These are phyloP conservation scores for Beauveria brongniartii DNA, from an alignment of 2,329 filamentous ascomycete species.

Conservation along the genomic window DNA sequence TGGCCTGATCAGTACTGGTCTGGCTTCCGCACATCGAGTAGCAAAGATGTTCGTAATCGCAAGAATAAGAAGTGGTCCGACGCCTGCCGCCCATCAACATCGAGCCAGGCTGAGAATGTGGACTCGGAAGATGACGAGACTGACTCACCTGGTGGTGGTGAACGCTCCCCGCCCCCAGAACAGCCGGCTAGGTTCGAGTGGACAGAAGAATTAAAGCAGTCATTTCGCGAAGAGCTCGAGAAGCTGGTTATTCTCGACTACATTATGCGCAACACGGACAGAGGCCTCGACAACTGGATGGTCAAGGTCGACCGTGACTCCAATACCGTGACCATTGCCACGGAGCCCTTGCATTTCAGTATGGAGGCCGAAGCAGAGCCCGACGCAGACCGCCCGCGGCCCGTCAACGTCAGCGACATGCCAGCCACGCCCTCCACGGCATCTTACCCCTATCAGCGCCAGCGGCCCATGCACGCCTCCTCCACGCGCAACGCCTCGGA, in stretches of 20 bases:
- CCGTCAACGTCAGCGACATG: slow-evolving; percentile 44
- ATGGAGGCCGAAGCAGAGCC: slow-evolving; percentile 39
- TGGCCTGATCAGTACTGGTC: slow-evolving; percentile 86
- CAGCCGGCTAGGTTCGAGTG: slow-evolving; percentile 60
- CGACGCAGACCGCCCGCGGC: slow-evolving; percentile 49
- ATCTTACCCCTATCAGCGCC: slow-evolving; percentile 63
- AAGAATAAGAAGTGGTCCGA: slow-evolving; percentile 70
- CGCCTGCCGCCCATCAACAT: slow-evolving; percentile 60
- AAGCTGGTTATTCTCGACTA: slow-evolving; percentile 97
- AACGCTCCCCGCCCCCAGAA: slow-evolving; percentile 43
- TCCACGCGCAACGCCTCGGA: slow-evolving; percentile 41
- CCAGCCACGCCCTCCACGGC: slow-evolving; percentile 32
- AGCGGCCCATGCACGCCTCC: slow-evolving; percentile 76
- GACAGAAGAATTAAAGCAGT: slow-evolving; percentile 82
- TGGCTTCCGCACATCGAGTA: slow-evolving; percentile 51
- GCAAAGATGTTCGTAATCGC: slow-evolving; percentile 54
- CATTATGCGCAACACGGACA: slow-evolving; percentile 97
- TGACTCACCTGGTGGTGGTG: slow-evolving; percentile 22
- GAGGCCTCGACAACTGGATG: slow-evolving; percentile 99
- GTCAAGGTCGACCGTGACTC: slow-evolving; percentile 86
- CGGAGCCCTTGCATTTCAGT: slow-evolving; percentile 67
- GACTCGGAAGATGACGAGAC: slow-evolving; percentile 55
- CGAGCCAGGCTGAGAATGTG: slow-evolving; percentile 47
- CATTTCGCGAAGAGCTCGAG: slow-evolving; percentile 89
- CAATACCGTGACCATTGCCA: slow-evolving; percentile 75